phyloP scores from a whole-genome alignment of 441 rosid genomes.

The Euphorbia corollata region DNA sequence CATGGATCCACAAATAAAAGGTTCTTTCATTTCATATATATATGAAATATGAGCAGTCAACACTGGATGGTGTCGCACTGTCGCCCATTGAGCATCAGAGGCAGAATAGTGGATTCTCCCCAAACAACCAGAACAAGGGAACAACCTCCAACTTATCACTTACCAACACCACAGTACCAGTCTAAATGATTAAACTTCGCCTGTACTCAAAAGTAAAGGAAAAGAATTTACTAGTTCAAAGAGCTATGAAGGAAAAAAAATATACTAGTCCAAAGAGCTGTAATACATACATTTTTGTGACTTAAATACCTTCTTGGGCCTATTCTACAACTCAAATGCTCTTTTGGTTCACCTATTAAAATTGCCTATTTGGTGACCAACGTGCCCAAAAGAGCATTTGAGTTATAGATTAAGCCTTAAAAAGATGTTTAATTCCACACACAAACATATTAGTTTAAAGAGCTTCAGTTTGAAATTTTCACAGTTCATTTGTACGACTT shows the following conservation, averaged over 20 bases:
- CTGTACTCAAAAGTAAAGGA: conserved; percentile 38
- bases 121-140: conserved; percentile 22
- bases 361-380: too few relatives aligned
- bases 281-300: too few relatives aligned
- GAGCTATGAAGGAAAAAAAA: conserved; percentile 24
- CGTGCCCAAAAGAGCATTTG: too few relatives aligned
- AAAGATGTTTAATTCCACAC: conserved; percentile 33
- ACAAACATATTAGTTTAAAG: conserved; percentile 40
- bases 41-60: conserved; percentile 24
- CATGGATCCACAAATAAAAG: neutral
- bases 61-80: conserved; percentile 26
- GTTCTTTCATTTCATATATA: conserved; percentile 19
- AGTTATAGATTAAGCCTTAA: too few relatives aligned
- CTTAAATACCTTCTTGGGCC: too few relatives aligned
- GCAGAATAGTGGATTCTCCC: conserved; percentile 26
- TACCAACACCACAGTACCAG: conserved; percentile 30
- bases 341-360: too few relatives aligned
- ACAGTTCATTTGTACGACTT: conserved; percentile 28
- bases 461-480: conserved; percentile 25
- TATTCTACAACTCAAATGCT: too few relatives aligned
- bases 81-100: conserved; percentile 26
- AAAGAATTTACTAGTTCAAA: conserved; percentile 32
- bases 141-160: conserved; percentile 21
- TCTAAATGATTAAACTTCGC: conserved; percentile 38
- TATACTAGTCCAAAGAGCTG: conserved; percentile 35